Percentiles rank a stretch among this genome's conserved stretches.
Conservation (phyloP, 2,329 filamentous ascomycete species). For the Septoria linicola region DNA sequence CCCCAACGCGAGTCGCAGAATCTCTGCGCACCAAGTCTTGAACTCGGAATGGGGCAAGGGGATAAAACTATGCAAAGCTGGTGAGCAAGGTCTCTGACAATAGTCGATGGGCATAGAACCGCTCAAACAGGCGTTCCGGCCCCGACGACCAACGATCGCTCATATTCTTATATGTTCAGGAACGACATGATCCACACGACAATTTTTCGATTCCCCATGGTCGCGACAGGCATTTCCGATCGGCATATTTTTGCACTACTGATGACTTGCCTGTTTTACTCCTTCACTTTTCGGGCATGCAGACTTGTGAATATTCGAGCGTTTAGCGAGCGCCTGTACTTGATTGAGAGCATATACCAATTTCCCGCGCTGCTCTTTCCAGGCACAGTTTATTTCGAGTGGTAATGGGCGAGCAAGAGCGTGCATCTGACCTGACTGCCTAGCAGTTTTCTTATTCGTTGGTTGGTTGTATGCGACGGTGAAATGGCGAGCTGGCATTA, state of each 20-base stretch:
- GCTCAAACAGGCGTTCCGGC: constrained; percentile 19
- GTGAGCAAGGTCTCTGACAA: constrained; percentile 83
- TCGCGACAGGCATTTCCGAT: background rate
- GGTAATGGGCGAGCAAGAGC: no score
- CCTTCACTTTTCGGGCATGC: constrained; percentile 1
- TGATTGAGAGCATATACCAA: constrained; percentile 12
- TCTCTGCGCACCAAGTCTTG: constrained; percentile 92
- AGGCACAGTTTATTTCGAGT: constrained; percentile 1
- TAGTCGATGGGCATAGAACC: constrained; percentile 24
- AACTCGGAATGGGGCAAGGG: constrained; percentile 99
- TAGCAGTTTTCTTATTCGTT: no score
- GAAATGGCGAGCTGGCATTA: no score
- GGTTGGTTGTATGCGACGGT: no score
- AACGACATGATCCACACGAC: constrained; percentile 1
- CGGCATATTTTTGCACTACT: background rate
- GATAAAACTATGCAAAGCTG: constrained; percentile 94
- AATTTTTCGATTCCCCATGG: constrained; percentile 1
- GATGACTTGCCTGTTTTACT: background rate
- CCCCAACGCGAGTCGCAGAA: constrained; percentile 85
- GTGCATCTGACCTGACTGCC: no score
- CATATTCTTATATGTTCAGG: constrained; percentile 4
- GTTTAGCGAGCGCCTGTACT: constrained; percentile 21
- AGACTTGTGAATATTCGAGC: constrained; percentile 12
- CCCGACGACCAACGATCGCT: constrained; percentile 10
- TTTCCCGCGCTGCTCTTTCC: constrained; percentile 13